Evolutionary conservation across 345 rosid genomes (phyloP).

Genomic region (Eucalyptus fibrosa): DNA sequence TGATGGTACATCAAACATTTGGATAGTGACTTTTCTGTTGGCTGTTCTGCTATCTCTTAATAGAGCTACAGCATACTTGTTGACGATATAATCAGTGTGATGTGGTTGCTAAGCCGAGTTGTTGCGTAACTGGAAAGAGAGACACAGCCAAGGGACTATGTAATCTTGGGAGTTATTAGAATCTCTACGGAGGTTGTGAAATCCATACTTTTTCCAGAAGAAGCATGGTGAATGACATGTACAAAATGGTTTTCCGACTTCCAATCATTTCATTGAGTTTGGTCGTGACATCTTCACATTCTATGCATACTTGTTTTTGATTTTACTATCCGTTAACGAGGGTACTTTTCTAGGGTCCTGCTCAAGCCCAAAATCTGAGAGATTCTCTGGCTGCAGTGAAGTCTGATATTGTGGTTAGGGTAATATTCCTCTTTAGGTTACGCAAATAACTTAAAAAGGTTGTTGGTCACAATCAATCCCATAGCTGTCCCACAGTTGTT

Average conservation of each 20-base stretch:
- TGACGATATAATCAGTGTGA: neutral
- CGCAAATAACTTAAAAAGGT: neutral
- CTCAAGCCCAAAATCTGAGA: conserved; percentile 87
- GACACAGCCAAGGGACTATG: neutral
- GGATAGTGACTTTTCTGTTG: neutral
- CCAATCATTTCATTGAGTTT: neutral
- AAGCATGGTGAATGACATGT: neutral
- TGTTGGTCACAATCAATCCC: neutral
- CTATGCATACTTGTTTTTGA: neutral
- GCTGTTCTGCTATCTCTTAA: neutral
- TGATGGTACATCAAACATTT: neutral
- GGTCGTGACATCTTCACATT: neutral
- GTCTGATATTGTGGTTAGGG: conserved; percentile 72
- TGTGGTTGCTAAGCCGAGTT: neutral
- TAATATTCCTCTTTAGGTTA: neutral
- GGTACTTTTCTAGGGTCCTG: conserved; percentile 48
- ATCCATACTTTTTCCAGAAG: neutral
- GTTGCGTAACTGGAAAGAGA: neutral
- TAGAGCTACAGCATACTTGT: neutral
- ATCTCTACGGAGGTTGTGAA: neutral
- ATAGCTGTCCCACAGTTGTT: neutral
- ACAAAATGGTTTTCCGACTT: neutral
- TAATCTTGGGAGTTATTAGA: neutral
- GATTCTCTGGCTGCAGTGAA: conserved; percentile 74
- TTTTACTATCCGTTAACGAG: neutral